Percentiles rank a stretch among this genome's conserved stretches.
Conservation (phyloP, 257 asterid genomes). For the Rhazya stricta region DNA sequence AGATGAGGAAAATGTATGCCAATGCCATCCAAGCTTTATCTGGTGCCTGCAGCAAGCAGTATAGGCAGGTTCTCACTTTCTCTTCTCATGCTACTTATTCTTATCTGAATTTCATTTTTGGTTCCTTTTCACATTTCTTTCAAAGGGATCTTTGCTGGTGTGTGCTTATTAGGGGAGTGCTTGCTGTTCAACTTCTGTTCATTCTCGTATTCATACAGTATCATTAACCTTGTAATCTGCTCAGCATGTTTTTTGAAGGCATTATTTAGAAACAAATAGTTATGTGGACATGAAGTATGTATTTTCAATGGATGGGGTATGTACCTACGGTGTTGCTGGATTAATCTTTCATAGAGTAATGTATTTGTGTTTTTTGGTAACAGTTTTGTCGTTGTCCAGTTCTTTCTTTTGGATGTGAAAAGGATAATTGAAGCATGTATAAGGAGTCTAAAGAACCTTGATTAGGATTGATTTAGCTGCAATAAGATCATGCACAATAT, state of each 20-base stretch:
- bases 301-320: neutral
- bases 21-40: slow-evolving; percentile 86
- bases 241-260: neutral
- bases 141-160: neutral
- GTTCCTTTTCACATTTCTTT: neutral
- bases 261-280: neutral
- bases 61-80: slow-evolving; percentile 95
- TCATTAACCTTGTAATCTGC: neutral
- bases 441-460: neutral
- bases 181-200: neutral
- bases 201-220: neutral
- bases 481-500: neutral
- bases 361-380: neutral
- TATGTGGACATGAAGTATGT: neutral
- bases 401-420: neutral
- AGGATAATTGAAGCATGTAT: neutral
- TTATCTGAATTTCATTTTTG: neutral
- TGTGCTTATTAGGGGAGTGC: neutral
- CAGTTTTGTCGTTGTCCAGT: neutral
- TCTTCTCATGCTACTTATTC: slow-evolving; percentile 14
- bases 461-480: neutral
- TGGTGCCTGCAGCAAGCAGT: slow-evolving; percentile 83
- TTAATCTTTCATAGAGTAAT: neutral
- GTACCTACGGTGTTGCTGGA: neutral
- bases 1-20: slow-evolving; percentile 81